Percentiles rank a stretch among this genome's conserved stretches.
These are phyloP conservation scores for Diplogelasinospora grovesii DNA, from an alignment of 495 filamentous ascomycete species.

Conservation along the genomic window DNA sequence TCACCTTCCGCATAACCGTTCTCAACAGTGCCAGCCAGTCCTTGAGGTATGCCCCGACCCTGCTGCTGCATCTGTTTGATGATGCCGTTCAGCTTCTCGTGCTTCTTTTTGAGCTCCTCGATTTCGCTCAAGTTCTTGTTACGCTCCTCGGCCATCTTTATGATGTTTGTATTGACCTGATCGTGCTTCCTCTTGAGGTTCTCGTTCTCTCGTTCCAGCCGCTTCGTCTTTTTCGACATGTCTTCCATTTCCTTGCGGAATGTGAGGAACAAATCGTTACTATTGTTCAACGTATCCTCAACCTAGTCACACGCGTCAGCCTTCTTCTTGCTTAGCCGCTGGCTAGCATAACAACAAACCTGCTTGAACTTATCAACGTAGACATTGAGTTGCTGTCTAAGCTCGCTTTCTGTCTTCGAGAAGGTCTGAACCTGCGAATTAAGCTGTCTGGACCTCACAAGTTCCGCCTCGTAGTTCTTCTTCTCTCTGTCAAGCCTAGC, in stretches of 20 bases:
- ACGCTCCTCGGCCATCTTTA: constrained; percentile 96
- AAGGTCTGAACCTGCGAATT: constrained; percentile 92
- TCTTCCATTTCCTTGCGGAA: constrained; percentile 99
- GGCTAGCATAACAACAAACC: constrained; percentile 58
- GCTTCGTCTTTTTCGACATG: constrained; percentile 99
- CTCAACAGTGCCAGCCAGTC: constrained; percentile 50
- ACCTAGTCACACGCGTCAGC: too few relatives aligned
- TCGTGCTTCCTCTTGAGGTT: constrained; percentile 88
- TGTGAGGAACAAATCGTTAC: constrained; percentile 94
- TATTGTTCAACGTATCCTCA: constrained; percentile 97
- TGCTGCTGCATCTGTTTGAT: constrained; percentile 93
- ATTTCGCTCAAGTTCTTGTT: constrained; percentile 74
- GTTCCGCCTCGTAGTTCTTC: constrained; percentile 76
- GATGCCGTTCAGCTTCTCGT: constrained; percentile 84
- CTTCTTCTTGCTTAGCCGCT: too few relatives aligned
- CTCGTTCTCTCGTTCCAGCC: constrained; percentile 93
- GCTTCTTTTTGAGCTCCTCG: constrained; percentile 77
- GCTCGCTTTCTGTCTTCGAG: constrained; percentile 88
- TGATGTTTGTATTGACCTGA: constrained; percentile 85
- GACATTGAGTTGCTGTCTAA: constrained; percentile 92
- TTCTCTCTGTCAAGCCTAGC: constrained; percentile 82
- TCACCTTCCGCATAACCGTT: constrained; percentile 40
- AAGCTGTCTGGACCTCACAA: constrained; percentile 68
- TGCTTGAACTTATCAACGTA: constrained; percentile 99
- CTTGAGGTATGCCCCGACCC: constrained; percentile 62